Evolutionary conservation across 257 asterid genomes (phyloP).

Genomic region (Solanum chilense): DNA sequence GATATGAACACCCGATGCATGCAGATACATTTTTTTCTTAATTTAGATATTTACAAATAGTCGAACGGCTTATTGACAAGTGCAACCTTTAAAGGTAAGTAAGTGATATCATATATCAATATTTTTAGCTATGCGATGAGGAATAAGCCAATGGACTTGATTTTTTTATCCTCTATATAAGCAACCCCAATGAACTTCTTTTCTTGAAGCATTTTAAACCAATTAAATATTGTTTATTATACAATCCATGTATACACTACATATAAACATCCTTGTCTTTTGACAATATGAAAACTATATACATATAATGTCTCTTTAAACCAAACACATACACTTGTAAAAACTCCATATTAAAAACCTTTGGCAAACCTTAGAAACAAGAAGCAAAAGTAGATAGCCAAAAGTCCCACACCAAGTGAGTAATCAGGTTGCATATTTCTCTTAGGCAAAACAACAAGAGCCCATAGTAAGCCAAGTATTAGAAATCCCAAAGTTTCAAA

Average conservation of each 20-base stretch:
- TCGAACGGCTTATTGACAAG: too few relatives aligned
- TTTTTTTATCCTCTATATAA: too few relatives aligned
- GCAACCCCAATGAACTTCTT: too few relatives aligned
- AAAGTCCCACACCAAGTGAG: constrained; percentile 48
- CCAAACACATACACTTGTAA: background rate
- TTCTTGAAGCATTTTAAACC: background rate
- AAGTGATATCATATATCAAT: too few relatives aligned
- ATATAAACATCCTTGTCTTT: background rate
- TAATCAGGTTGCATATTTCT: constrained; percentile 45
- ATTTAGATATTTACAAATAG: too few relatives aligned
- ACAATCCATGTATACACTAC: background rate
- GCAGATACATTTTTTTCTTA: too few relatives aligned
- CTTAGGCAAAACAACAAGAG: constrained; percentile 57
- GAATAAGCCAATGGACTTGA: too few relatives aligned
- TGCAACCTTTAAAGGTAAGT: too few relatives aligned
- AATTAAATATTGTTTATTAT: background rate
- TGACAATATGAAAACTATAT: background rate
- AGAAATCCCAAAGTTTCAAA: constrained; percentile 67
- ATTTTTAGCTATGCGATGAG: too few relatives aligned
- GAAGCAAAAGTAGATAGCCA: constrained; percentile 63
- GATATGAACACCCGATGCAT: accelerated
- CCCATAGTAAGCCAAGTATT: constrained; percentile 67
- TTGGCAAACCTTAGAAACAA: constrained; percentile 41
- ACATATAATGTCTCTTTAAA: background rate
- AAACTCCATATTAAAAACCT: background rate